Base-by-base conservation (phyloP, 306 rosid species). In the Quercus suber region DNA sequence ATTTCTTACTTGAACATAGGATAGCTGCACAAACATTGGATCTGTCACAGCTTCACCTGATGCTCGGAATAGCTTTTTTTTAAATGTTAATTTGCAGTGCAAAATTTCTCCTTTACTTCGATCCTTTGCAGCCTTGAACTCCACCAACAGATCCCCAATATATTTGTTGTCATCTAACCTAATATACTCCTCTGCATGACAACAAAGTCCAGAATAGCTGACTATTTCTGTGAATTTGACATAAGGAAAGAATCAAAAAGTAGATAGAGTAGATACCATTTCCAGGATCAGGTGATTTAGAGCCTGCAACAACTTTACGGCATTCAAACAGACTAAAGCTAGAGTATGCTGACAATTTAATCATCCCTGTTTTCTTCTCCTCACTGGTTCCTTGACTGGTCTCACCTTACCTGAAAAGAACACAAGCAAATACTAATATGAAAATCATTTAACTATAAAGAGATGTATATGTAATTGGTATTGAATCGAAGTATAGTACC, bases 41-140 rank as follows among this genome's bases (percentile, higher is more conserved):
- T 92, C 98, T 45, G 93, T 77, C 25, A 94, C 96, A 68, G 91
- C 89, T 90, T 94, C 98, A 82, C 92, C 98, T n/a, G 96, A 92
- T 85, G 92, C 97, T 14, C 97, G 91, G 86, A 94, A 94, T 59
- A 94, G 84, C 78, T 87, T 94, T 85, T 92, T 94, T 87, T 94
- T 94, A 81, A 89, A 90, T 68, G 87, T 81, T 61, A 94, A 83
- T 80, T 94, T 94, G 88, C 96, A 90, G 65, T 92, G 96, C 92
- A 94, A 85, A 74, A 92, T 90, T 83, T 94, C 98, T 83, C 97
- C 98, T 84, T 94, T 94, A 71, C 89, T 92, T 82, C 92, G 91
- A 82, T 94, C 98, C 86, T 94, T 94, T 74, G 91, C 92, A 55
- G 89, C 88, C 91, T 89, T 94, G 80, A 94, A 92, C 78, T 92